Base-by-base conservation (phyloP, 2,329 filamentous ascomycete genomes). In the Cadophora sp. region DNA sequence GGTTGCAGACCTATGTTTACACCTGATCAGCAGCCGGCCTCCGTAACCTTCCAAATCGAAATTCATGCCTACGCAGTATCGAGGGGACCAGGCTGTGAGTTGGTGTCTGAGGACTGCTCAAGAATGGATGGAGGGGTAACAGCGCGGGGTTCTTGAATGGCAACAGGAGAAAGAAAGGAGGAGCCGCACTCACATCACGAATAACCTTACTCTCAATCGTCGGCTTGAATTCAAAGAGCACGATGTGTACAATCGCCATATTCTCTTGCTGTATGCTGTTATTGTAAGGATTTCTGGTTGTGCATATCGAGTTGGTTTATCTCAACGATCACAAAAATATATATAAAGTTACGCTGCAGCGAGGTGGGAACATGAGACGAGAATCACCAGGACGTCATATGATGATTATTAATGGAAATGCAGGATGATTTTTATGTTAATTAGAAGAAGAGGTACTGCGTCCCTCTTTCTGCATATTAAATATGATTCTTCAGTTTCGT, bases 181-280 rank as follows among this genome's bases (percentile, higher is more conserved):
- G n/a, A n/a, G n/a, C n/a, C n/a, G n/a, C n/a, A 79, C 83, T 56
- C 79, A 91, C 90, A 73, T 86, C 83, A 72, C 86, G 80, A 8
- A 91, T 80, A 37, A 85, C 81, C 19, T 84, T 83, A 0, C 81
- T 72, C 1, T 81, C 80, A 1, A 82, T 77, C 0, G 80, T 80
- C 0, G 85, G 77, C 75, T 89, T 89, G 81, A 91, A 91, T 69
- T 87, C 83, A 74, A 92, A 90, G 29, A 91, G 81, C 3, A 92
- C 89, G 62, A 92, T 84, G 76, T 92, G 91, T n/a, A 87, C 81
- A 72, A 92, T 83, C 0, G 87, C 76, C 89, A 91, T 91, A 4
- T 56, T 74, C n/a, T n/a, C n/a, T n/a, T n/a, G n/a, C n/a, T 48
- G 34, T 12, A 34, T 37, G 16, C 3, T 63, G 9, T 5, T 63